Evolutionary conservation across 139 green algal genomes (phyloP), one percentile per base, ranked within the genome.

Genomic region (Edaphochlamys debaryana): DNA sequence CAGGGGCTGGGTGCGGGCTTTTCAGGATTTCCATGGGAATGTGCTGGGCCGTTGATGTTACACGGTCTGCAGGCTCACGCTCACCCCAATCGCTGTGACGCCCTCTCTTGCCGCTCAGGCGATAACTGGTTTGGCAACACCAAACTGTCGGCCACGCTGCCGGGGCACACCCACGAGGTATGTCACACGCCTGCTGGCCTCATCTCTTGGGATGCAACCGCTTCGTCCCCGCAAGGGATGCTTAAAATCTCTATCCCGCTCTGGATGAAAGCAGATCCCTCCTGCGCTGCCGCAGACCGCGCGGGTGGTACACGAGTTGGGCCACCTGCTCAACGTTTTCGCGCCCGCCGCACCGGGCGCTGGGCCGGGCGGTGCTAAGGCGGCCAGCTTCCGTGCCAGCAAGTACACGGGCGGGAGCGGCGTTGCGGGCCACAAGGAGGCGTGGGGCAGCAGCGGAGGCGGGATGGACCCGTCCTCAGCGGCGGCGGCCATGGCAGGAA

Each of bases 61-160:
- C n/a, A n/a, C n/a, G n/a, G n/a, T n/a, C n/a, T n/a, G n/a, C n/a
- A n/a, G n/a, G n/a, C n/a, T n/a, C n/a, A n/a, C n/a, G n/a, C n/a
- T n/a, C n/a, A n/a, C n/a, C n/a, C n/a, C n/a, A n/a, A n/a, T n/a
- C 30, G 8, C 32, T 66, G 23, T 66, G 58, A 30, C 58, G 48
- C 48, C 48, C 15, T 9, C 48, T 54, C 11, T 54, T 54, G 48
- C 48, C 15, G 56, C 56, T 63, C 64, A 67, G 77, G 63, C 3
- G 77, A 83, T 2, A 75, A 66, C 63, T 83, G 77, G 77, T 83
- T 83, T n/a, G 64, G 77, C 34, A 75, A 67, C 77, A 67, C 63
- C 7, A 83, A 83, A 64, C 32, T 83, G 63, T 74, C 77, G 27
- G 77, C 71, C 1, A 83, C 64, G 22, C 45, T 74, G 27, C 77